Conservation (phyloP, 225 moss, liverwort and hornwort species). For the Ulota crispa region DNA sequence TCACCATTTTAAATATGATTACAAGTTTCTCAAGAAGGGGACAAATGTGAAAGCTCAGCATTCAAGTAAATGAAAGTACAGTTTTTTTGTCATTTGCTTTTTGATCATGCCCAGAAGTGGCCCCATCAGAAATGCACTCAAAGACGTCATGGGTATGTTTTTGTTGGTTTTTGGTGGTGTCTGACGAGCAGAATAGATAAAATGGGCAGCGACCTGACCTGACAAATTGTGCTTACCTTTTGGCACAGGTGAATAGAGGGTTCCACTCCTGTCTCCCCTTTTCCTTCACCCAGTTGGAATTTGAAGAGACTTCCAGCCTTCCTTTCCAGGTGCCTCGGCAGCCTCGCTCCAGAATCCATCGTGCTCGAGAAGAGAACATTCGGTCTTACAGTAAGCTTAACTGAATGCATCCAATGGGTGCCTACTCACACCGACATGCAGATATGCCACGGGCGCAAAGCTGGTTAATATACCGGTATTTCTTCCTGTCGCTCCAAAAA, state of each 20-base stretch:
- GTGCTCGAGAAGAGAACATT: background rate
- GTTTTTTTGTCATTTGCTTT: conserved; percentile 24
- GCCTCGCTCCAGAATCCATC: background rate
- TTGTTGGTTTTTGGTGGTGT: conserved; percentile 18
- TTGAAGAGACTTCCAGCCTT: background rate
- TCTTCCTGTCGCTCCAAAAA: too few species aligned
- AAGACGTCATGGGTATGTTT: conserved; percentile 19
- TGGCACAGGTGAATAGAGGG: conserved; percentile 8
- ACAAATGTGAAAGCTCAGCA: background rate
- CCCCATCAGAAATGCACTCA: conserved; percentile 2
- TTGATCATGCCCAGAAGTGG: conserved; percentile 44
- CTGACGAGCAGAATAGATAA: background rate
- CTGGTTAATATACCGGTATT: background rate
- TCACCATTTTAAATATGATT: background rate
- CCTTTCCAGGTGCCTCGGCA: background rate
- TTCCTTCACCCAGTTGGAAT: background rate
- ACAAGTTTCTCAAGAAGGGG: background rate
- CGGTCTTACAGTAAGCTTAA: background rate
- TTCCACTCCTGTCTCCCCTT: background rate
- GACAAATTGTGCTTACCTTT: background rate
- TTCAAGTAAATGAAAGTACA: background rate
- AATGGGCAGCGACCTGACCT: conserved; percentile 6
- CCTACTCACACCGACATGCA: conserved; percentile 33
- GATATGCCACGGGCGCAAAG: conserved; percentile 14
- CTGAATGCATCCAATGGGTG: background rate